Evolutionary conservation across 1,284 basidiomycete genomes (phyloP).

Genomic region (Sanghuangporus weigelae): DNA sequence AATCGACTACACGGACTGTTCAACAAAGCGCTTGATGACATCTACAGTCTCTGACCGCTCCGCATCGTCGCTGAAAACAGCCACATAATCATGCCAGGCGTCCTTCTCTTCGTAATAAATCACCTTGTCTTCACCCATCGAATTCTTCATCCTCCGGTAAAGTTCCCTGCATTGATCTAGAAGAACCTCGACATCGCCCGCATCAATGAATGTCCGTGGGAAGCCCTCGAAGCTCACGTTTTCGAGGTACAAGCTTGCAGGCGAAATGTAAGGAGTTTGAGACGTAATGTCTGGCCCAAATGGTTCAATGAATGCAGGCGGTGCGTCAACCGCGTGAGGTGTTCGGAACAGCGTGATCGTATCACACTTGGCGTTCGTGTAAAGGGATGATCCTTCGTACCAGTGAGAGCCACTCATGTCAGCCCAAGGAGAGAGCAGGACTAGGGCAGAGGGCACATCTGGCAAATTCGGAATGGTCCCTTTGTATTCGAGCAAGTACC

Average conservation of each 20-base stretch:
- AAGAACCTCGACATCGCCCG: constrained; percentile 50
- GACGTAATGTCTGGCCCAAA: constrained; percentile 36
- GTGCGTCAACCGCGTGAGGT: constrained; percentile 17
- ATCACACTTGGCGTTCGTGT: constrained; percentile 32
- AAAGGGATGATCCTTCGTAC: constrained; percentile 27
- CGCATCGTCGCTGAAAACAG: constrained; percentile 42
- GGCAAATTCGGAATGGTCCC: constrained; percentile 35
- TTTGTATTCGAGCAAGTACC: constrained; percentile 26
- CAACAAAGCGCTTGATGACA: neutral
- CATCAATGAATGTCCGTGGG: constrained; percentile 49
- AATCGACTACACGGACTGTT: no score
- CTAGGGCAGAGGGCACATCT: constrained; percentile 41
- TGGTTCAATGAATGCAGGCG: constrained; percentile 31
- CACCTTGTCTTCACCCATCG: constrained; percentile 17
- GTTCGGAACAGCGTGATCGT: constrained; percentile 27
- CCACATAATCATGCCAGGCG: constrained; percentile 27
- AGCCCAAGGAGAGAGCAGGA: constrained; percentile 54
- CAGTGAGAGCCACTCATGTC: constrained; percentile 41
- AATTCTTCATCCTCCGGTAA: constrained; percentile 34
- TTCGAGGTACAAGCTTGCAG: constrained; percentile 39
- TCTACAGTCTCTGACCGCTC: constrained; percentile 33
- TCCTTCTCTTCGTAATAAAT: constrained; percentile 20
- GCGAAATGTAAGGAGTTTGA: constrained; percentile 50
- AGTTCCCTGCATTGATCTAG: constrained; percentile 44
- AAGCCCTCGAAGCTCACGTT: constrained; percentile 30